Percentiles rank a stretch among this genome's conserved stretches.
Evolutionary conservation across 768 basidiomycete genomes (phyloP).

Genomic region (Aureoboletus auriporus): DNA sequence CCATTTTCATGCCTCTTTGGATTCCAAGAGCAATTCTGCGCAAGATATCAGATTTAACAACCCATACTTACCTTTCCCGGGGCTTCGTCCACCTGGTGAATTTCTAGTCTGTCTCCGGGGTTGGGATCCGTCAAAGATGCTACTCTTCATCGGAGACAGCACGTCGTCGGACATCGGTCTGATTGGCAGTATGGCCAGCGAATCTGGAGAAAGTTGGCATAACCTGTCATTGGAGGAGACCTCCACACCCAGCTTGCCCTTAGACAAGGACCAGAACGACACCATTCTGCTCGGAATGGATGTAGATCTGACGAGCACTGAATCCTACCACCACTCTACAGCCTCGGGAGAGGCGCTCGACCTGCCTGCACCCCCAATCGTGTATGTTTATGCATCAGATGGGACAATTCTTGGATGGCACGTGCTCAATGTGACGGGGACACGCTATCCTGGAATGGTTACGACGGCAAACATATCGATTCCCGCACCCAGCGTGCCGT

Average conservation of each 20-base stretch:
- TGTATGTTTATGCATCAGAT: conserved; percentile 76
- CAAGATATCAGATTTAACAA: conserved; percentile 36
- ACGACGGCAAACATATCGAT: conserved; percentile 13
- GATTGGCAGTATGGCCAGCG: conserved; percentile 32
- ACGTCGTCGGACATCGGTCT: conserved; percentile 49
- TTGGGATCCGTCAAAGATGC: conserved; percentile 42
- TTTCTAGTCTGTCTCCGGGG: conserved; percentile 36
- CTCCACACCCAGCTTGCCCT: conserved; percentile 55
- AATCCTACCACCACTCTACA: conserved; percentile 34
- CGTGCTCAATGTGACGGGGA: conserved; percentile 51
- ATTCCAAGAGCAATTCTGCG: conserved; percentile 36
- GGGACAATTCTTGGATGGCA: conserved; percentile 76
- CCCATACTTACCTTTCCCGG: conserved; percentile 43
- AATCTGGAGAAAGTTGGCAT: conserved; percentile 37
- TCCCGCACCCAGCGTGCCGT: conserved; percentile 1
- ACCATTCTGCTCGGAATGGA: conserved; percentile 64
- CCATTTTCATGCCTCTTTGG: conserved; percentile 40
- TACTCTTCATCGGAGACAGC: conserved; percentile 47
- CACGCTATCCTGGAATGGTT: conserved; percentile 55
- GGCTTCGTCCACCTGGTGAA: conserved; percentile 42
- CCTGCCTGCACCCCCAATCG: conserved; percentile 52
- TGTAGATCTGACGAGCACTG: conserved; percentile 56
- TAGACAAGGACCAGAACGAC: conserved; percentile 67
- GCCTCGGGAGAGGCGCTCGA: conserved; percentile 40
- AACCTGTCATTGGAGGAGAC: conserved; percentile 47